These are phyloP conservation scores for Malus hybrid DNA, from an alignment of 331 rosid species.

Conservation along the genomic window DNA sequence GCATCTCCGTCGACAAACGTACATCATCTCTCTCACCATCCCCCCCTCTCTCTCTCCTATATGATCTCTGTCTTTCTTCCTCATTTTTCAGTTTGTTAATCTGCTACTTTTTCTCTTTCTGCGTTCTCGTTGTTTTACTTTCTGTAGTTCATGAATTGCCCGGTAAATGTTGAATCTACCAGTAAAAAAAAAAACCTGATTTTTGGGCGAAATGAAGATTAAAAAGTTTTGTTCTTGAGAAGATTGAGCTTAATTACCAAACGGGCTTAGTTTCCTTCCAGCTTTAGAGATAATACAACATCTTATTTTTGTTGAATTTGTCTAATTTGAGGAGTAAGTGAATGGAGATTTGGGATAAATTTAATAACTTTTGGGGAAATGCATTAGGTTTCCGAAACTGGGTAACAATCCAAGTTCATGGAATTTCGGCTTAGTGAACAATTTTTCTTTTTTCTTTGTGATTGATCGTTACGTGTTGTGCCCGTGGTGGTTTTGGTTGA, in stretches of 20 bases:
- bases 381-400: not conserved
- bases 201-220: not conserved
- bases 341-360: not conserved
- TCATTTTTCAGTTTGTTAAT: not conserved
- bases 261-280: not conserved
- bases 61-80: not conserved
- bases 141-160: not conserved
- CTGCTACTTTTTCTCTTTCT: not conserved
- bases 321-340: not conserved
- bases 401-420: no score
- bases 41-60: not conserved
- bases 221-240: not conserved
- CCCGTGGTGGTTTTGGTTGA: not conserved
- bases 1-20: not conserved
- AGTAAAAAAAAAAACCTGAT: not conserved
- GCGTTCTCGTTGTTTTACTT: not conserved
- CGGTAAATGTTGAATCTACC: not conserved
- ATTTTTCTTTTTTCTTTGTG: no score
- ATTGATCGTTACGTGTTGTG: not conserved
- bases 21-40: not conserved
- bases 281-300: not conserved
- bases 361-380: not conserved
- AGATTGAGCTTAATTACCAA: not conserved
- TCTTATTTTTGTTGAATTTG: not conserved
- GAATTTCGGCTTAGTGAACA: no score